Conservation (phyloP, 495 filamentous ascomycete species). For the Penicillium argentinense region DNA sequence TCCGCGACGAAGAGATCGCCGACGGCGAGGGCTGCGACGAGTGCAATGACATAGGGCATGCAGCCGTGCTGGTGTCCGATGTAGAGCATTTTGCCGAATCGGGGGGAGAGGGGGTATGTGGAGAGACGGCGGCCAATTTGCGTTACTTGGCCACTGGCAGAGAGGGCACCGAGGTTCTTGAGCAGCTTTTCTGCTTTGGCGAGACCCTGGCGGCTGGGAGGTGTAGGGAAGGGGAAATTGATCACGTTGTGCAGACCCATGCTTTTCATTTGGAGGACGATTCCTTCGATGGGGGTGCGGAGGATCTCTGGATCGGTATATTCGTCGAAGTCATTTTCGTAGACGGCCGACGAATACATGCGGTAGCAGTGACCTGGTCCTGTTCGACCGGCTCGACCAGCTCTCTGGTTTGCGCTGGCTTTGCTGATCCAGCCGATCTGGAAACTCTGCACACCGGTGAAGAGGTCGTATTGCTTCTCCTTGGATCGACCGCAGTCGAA, state of each 20-base stretch:
- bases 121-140: conserved; percentile 76
- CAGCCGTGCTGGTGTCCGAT: conserved; percentile 83
- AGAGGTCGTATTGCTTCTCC: conserved; percentile 79
- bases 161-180: conserved; percentile 68
- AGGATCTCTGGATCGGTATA: conserved; percentile 87
- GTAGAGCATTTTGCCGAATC: conserved; percentile 86
- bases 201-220: conserved; percentile 77
- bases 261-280: conserved; percentile 91
- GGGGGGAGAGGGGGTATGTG: conserved; percentile 82
- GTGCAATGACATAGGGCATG: conserved; percentile 80
- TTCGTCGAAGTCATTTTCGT: conserved; percentile 84
- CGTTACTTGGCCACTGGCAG: conserved; percentile 70
- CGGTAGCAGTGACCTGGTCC: conserved; percentile 95
- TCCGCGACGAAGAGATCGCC: conserved; percentile 86
- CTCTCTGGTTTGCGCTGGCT: conserved; percentile 88
- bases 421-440: conserved; percentile 97
- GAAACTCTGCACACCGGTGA: conserved; percentile 91
- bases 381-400: conserved; percentile 92
- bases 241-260: conserved; percentile 90
- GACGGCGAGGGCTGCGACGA: conserved; percentile 86
- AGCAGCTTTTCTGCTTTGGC: conserved; percentile 84
- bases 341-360: conserved; percentile 91
- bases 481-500: conserved; percentile 93
- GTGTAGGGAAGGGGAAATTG: conserved; percentile 97
- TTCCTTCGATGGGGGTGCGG: conserved; percentile 86